These are phyloP conservation scores for Xylariaceae sp. DNA, from an alignment of 2,329 filamentous ascomycete genomes.

Conservation along the genomic window DNA sequence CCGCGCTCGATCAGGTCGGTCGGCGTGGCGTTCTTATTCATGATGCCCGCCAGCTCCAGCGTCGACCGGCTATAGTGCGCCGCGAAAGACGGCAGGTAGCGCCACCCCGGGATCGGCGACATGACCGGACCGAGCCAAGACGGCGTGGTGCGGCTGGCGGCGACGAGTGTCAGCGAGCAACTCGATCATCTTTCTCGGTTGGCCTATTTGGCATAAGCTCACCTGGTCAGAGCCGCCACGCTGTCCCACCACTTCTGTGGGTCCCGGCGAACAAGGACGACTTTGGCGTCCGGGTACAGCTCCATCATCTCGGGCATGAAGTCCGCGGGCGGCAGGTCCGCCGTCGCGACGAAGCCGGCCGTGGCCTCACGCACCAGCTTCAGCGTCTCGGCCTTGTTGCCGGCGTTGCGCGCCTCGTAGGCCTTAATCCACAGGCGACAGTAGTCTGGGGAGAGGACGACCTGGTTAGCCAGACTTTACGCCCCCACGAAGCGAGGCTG, in stretches of 20 bases:
- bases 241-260: slow-evolving; percentile 16
- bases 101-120: not conserved
- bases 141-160: not conserved
- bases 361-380: slow-evolving; percentile 15
- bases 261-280: slow-evolving; percentile 13
- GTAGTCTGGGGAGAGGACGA: slow-evolving; percentile 11
- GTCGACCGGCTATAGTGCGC: slow-evolving; percentile 7
- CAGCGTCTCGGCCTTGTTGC: slow-evolving; percentile 13
- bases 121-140: not conserved
- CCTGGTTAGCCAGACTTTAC: no score
- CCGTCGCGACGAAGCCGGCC: slow-evolving; percentile 13
- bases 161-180: no score
- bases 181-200: no score
- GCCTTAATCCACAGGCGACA: slow-evolving; percentile 17
- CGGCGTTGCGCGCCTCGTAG: slow-evolving; percentile 14
- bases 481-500: no score
- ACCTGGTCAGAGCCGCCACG: no score
- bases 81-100: slow-evolving; percentile 3
- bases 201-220: no score
- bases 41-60: slow-evolving; percentile 9
- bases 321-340: slow-evolving; percentile 13
- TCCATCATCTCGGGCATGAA: slow-evolving; percentile 18
- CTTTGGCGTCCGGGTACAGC: slow-evolving; percentile 15
- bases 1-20: slow-evolving; percentile 9
- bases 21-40: slow-evolving; percentile 7